These are phyloP conservation scores for Capsicum chinense DNA, from an alignment of 257 asterid species.

Conservation along the genomic window DNA sequence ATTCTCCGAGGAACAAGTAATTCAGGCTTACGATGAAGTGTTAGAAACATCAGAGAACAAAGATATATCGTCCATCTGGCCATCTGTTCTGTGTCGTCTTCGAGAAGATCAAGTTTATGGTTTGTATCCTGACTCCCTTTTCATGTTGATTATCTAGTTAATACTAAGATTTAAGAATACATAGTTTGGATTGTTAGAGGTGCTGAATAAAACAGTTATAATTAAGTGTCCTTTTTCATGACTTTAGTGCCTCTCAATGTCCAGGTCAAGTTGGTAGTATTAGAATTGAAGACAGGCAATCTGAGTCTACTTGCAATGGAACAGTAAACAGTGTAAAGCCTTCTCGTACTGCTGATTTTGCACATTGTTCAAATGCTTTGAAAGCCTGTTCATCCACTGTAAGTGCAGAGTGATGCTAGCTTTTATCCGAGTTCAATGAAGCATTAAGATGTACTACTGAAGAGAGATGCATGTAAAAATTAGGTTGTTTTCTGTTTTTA, in stretches of 20 bases:
- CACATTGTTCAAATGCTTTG: conserved; percentile 46
- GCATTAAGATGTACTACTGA: conserved; percentile 7
- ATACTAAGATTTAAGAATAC: background rate
- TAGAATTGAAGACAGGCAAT: conserved; percentile 43
- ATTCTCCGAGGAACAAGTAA: conserved; percentile 58
- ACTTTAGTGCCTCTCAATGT: conserved; percentile 35
- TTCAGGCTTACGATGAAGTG: conserved; percentile 55
- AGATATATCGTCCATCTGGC: conserved; percentile 67
- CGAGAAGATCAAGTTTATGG: conserved; percentile 72
- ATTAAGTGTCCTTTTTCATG: conserved; percentile 26
- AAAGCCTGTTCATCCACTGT: conserved; percentile 67
- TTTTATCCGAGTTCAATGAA: background rate
- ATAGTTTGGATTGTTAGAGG: conserved; percentile 15
- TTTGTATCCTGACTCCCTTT: conserved; percentile 35
- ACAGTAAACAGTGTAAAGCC: conserved; percentile 39
- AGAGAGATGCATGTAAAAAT: background rate
- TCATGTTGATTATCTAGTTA: background rate
- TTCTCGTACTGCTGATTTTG: conserved; percentile 40
- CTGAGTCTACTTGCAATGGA: conserved; percentile 40
- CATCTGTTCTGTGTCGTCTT: conserved; percentile 63
- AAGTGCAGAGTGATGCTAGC: conserved; percentile 38
- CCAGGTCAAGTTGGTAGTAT: conserved; percentile 46
- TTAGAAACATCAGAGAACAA: conserved; percentile 52
- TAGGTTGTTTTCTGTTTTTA: background rate
- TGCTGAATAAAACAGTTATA: background rate